Percentiles rank a stretch among this genome's conserved stretches.
phyloP scores from a whole-genome alignment of 2,329 filamentous ascomycete genomes.

The Colletotrichum spinosum region DNA sequence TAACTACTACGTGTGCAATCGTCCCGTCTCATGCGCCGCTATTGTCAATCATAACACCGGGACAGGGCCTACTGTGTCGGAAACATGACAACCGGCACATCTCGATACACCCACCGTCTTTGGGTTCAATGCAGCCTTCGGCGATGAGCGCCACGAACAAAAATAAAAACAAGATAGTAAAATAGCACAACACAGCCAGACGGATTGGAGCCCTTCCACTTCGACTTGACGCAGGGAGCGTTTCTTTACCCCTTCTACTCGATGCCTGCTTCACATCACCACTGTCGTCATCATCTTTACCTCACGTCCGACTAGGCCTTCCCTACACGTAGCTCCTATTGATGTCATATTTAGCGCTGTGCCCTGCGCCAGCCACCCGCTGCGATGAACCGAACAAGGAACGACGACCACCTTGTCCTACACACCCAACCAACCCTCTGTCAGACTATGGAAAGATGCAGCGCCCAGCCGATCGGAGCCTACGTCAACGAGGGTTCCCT shows the following conservation, averaged over 20 bases:
- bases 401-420: too few species aligned
- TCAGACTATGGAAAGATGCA: background rate
- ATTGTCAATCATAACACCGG: background rate
- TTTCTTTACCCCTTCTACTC: slow-evolving; percentile 9
- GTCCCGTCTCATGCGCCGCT: background rate
- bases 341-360: slow-evolving; percentile 30
- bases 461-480: slow-evolving; percentile 15
- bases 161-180: slow-evolving; percentile 7
- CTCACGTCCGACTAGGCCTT: too few species aligned
- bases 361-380: slow-evolving; percentile 18
- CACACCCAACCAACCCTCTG: too few species aligned
- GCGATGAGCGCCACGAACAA: slow-evolving; percentile 5
- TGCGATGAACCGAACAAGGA: slow-evolving; percentile 16
- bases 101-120: background rate
- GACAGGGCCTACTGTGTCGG: too few species aligned
- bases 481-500: background rate
- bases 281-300: background rate
- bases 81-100: background rate
- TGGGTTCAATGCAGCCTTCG: slow-evolving; percentile 21
- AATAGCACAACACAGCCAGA: slow-evolving; percentile 8
- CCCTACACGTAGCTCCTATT: background rate
- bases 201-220: slow-evolving; percentile 6
- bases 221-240: slow-evolving; percentile 30
- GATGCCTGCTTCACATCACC: background rate
- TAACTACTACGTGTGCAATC: background rate